Base-by-base conservation (phyloP, 345 rosid species). In the Populus deltoides region DNA sequence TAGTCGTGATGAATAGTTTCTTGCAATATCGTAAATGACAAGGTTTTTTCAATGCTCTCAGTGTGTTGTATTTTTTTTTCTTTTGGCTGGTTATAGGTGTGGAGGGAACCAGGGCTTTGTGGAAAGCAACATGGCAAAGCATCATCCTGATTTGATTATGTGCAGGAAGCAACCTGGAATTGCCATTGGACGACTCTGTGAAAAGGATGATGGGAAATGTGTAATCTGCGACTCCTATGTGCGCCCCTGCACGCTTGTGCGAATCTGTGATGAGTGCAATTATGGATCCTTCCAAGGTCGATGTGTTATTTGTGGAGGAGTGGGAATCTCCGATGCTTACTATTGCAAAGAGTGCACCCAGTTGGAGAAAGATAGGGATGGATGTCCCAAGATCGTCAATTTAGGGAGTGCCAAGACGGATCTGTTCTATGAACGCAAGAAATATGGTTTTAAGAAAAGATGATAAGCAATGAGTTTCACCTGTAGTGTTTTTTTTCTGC, bases 301-400 rank as follows among this genome's bases (percentile, higher is more conserved):
- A 29, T 88, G 95, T 79, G 93, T 90, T 39, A 89, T 90, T 12
- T 91, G 94, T 43, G 92, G 92, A 73, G 94, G 92, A 7, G 90
- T 86, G 29, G 92, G 94, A n/a, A 90, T 90, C 55, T 90, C 92
- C 22, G 91, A 89, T 78, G 94, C 94, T 5, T 90, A 87, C 69
- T 90, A 89, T 79, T 90, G 93, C 84, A 91, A 91, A 55, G 96
- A 90, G 86, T 91, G 96, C 78, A 91, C 93, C 0, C 96, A 91
- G 68, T 91, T 90, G 79, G 93, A 90, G 84, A 91, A 89, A 83
- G 86, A 87, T 75, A 86, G 91, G 67, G 94, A 90, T 86, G 94
- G 92, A 36, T 90, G 92, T 22, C 90, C 92, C 0, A 90, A 90
- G 79, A 88, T 90, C 45, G 87, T 90, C 20, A 90, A 90, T 75